Conservation (phyloP, 2,329 filamentous ascomycete species). For the Pseudophaeomoniella oleicola region DNA sequence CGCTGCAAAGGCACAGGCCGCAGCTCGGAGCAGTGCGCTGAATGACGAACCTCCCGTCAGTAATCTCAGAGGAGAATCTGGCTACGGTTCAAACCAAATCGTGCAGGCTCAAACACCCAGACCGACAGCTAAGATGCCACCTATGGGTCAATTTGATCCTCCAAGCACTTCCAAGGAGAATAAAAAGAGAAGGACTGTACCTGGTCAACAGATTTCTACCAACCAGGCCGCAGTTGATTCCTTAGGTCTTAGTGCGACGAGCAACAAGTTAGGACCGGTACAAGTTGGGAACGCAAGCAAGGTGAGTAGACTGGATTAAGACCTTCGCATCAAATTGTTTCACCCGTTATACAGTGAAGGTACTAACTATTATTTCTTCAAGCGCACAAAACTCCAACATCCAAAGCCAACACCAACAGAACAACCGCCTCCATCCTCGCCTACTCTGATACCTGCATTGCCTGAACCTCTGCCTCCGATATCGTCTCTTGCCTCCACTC, state of each 20-base stretch:
- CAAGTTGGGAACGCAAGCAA: conserved; percentile 34
- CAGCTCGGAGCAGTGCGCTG: conserved; percentile 49
- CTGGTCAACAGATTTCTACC: conserved; percentile 23
- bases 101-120: conserved; percentile 35
- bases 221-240: conserved; percentile 19
- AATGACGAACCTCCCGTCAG: conserved; percentile 53
- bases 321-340: neutral
- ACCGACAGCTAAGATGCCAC: conserved; percentile 60
- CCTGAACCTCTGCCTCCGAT: conserved; percentile 76
- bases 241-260: conserved; percentile 17
- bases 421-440: conserved; percentile 41
- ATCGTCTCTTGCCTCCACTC: conserved; percentile 55
- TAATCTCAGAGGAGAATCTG: conserved; percentile 41
- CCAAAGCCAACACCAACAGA: conserved; percentile 46
- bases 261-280: conserved; percentile 18
- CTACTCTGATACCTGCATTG: conserved; percentile 74
- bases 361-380: conserved; percentile 18
- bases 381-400: conserved; percentile 64
- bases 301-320: conserved; percentile 22
- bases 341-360: neutral
- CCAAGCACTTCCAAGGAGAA: conserved; percentile 74
- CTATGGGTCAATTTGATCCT: conserved; percentile 83
- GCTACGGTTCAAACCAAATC: conserved; percentile 24
- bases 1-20: conserved; percentile 47
- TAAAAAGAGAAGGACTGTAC: conserved; percentile 66